Percentiles rank a stretch among this genome's conserved stretches.
phyloP scores from a whole-genome alignment of 495 filamentous ascomycete genomes.

The Penicillium lividum region DNA sequence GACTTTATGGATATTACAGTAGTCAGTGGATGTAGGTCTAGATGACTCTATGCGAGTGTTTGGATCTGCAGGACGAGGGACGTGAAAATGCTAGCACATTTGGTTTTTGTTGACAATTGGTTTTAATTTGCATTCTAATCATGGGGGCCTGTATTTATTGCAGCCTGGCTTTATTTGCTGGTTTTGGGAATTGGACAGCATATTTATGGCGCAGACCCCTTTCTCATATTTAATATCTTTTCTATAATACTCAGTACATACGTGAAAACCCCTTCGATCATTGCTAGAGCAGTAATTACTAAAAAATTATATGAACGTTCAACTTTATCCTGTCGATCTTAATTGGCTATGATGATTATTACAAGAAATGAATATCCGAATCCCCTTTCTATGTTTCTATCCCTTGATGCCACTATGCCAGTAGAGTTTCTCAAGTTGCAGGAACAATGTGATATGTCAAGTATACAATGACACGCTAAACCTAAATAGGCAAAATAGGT shows the following conservation, averaged over 20 bases:
- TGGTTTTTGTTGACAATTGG: constrained; percentile 18
- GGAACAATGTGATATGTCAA: not conserved
- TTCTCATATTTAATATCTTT: constrained; percentile 16
- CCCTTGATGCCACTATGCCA: too few relatives aligned
- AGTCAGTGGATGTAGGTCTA: not conserved
- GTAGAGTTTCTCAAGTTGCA: not conserved
- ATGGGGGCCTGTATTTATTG: constrained; percentile 22
- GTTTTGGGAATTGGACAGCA: constrained; percentile 22
- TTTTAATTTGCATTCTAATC: constrained; percentile 13
- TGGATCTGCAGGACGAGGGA: constrained; percentile 28
- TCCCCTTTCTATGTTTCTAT: too few relatives aligned
- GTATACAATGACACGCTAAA: not conserved
- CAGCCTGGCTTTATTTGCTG: constrained; percentile 7
- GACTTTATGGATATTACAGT: not conserved
- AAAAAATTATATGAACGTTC: too few relatives aligned
- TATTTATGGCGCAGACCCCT: constrained; percentile 29
- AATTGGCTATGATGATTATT: too few relatives aligned
- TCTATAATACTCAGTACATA: constrained; percentile 30
- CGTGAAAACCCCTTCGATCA: not conserved
- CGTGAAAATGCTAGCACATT: constrained; percentile 28
- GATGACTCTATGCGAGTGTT: constrained; percentile 4
- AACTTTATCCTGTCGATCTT: too few relatives aligned
- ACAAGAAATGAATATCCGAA: too few relatives aligned
- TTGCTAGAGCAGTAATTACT: not conserved
- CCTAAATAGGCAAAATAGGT: constrained; percentile 21